Conservation (phyloP, 805 yeast species). For the Sugiyamaella smithiae region DNA sequence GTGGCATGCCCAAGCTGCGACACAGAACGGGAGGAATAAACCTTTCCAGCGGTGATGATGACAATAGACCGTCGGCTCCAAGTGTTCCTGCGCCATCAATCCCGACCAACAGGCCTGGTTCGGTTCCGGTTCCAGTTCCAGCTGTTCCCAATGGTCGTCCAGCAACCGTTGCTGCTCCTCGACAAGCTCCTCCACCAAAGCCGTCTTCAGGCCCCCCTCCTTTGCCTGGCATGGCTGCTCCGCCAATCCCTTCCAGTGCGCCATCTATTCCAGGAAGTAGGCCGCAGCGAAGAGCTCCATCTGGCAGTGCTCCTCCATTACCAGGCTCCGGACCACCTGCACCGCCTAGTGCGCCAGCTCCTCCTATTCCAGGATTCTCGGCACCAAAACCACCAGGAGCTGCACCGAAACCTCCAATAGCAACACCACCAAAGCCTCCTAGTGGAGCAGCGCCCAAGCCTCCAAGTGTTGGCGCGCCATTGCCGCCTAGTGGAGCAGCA, state of each 20-base stretch:
- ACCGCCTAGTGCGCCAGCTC: slow-evolving; percentile 29
- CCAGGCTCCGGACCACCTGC: slow-evolving; percentile 25
- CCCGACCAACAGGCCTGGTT: slow-evolving; percentile 12
- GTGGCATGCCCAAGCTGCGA: slow-evolving; percentile 73
- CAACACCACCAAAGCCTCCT: slow-evolving; percentile 20
- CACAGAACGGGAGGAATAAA: slow-evolving; percentile 39
- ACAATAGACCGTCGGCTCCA: slow-evolving; percentile 15
- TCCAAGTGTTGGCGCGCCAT: slow-evolving; percentile 3
- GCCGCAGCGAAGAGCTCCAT: slow-evolving; percentile 21
- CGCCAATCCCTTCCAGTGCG: slow-evolving; percentile 19
- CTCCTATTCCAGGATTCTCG: slow-evolving; percentile 20
- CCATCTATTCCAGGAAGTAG: slow-evolving; percentile 18
- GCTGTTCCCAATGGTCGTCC: slow-evolving; percentile 11
- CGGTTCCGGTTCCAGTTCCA: slow-evolving; percentile 13
- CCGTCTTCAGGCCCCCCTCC: slow-evolving; percentile 17
- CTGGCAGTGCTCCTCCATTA: slow-evolving; percentile 28
- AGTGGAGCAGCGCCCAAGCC: background rate
- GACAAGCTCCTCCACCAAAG: slow-evolving; percentile 15
- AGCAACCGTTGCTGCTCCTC: slow-evolving; percentile 15
- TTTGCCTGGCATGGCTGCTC: slow-evolving; percentile 15
- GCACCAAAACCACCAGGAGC: slow-evolving; percentile 19
- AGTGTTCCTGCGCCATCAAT: slow-evolving; percentile 20
- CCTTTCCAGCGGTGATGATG: background rate
- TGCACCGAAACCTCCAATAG: slow-evolving; percentile 23
- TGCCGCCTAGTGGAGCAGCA: slow-evolving; percentile 12